Conservation (phyloP, 805 yeast genomes). For the Lachancea mirantina region DNA sequence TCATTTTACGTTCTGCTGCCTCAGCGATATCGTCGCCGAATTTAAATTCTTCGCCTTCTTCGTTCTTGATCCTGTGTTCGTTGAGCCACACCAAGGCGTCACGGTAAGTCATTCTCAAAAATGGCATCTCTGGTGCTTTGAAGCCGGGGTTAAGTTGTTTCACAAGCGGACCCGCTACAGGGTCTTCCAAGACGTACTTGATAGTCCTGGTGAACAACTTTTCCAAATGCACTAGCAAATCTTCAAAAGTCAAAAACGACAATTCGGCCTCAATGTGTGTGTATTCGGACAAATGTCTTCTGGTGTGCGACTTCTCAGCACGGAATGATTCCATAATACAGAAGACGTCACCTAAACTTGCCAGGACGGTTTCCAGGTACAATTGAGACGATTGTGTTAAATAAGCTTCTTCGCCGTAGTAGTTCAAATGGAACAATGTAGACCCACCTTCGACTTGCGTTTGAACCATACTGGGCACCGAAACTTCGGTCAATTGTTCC, state of each 20-base stretch:
- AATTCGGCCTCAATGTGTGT: constrained; percentile 96
- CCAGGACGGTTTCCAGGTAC: constrained; percentile 92
- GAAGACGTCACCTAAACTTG: constrained; percentile 94
- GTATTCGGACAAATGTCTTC: constrained; percentile 95
- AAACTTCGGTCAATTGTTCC: constrained; percentile 77
- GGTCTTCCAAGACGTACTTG: constrained; percentile 76
- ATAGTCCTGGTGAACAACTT: constrained; percentile 61
- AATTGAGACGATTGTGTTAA: constrained; percentile 96
- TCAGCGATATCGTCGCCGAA: constrained; percentile 99
- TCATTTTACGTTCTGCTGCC: constrained; percentile 99
- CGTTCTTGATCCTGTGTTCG: constrained; percentile 90
- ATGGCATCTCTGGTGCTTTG: constrained; percentile 74
- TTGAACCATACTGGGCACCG: constrained; percentile 99
- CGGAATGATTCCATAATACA: constrained; percentile 98
- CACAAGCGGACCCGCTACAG: constrained; percentile 84
- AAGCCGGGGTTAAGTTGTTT: constrained; percentile 90
- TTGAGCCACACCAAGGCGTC: constrained; percentile 94
- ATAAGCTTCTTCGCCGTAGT: constrained; percentile 95
- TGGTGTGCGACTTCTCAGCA: constrained; percentile 97
- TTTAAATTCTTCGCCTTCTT: constrained; percentile 85
- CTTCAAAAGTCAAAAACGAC: constrained; percentile 81
- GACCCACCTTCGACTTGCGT: constrained; percentile 99
- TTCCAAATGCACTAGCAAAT: constrained; percentile 80
- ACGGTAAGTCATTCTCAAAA: constrained; percentile 83
- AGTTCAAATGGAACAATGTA: constrained; percentile 83